Conservation (phyloP, 1,284 basidiomycete genomes). For the Boletus nobilissimus region DNA sequence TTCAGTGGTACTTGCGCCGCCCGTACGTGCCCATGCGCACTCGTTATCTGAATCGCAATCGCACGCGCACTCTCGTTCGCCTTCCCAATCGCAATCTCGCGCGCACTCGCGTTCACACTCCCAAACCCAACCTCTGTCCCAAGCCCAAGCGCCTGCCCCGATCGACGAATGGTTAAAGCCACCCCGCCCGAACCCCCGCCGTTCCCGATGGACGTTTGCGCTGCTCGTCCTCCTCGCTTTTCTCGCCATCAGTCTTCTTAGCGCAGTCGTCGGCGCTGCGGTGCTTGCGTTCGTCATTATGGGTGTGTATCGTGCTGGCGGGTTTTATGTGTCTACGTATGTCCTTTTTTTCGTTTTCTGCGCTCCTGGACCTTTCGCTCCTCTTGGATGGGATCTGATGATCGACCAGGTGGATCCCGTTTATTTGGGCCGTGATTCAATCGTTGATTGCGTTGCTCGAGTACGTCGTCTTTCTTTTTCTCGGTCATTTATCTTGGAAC, state of each 20-base stretch:
- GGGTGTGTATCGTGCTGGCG: constrained; percentile 73
- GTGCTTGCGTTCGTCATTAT: constrained; percentile 77
- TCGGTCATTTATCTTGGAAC: neutral
- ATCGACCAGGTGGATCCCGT: constrained; percentile 78
- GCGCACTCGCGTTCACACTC: constrained; percentile 5
- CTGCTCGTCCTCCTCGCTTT: constrained; percentile 74
- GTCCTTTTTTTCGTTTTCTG: constrained; percentile 42
- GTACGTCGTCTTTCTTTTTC: constrained; percentile 49
- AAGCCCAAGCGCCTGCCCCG: neutral
- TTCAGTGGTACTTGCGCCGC: constrained; percentile 18
- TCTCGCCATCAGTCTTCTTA: constrained; percentile 62
- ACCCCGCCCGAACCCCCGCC: constrained; percentile 56
- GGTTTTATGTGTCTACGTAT: constrained; percentile 84
- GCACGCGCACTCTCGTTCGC: neutral
- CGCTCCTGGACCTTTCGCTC: neutral
- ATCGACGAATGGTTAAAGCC: constrained; percentile 32
- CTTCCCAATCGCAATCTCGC: neutral
- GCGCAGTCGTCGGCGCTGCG: constrained; percentile 75
- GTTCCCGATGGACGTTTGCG: constrained; percentile 71
- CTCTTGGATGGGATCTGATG: neutral
- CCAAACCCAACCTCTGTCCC: neutral
- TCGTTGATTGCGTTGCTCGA: constrained; percentile 74
- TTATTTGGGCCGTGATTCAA: constrained; percentile 78
- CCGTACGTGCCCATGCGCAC: neutral
- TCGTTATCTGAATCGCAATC: neutral